phyloP scores from a whole-genome alignment of 495 filamentous ascomycete species.

The Aspergillus affinis region DNA sequence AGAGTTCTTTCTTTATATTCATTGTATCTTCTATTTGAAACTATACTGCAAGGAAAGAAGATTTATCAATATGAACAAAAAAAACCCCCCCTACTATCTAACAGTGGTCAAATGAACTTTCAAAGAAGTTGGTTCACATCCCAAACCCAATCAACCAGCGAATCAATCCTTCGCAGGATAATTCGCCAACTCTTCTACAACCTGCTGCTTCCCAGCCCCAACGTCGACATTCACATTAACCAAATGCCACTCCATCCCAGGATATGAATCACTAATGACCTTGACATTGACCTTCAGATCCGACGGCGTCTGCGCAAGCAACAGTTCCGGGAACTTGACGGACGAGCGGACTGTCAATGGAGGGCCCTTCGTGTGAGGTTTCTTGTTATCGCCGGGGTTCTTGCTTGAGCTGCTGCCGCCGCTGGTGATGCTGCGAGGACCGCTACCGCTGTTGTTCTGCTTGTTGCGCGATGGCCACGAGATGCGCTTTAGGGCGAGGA shows the following conservation, averaged over 20 bases:
- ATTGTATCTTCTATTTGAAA: not conserved
- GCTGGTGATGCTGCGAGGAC: slow-evolving; percentile 28
- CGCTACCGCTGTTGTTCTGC: slow-evolving; percentile 22
- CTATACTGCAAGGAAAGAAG: not conserved
- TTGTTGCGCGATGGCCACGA: slow-evolving; percentile 59
- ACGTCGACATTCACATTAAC: slow-evolving; percentile 29
- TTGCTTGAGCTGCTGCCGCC: slow-evolving; percentile 21
- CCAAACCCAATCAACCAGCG: not conserved
- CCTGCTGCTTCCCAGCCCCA: slow-evolving; percentile 19
- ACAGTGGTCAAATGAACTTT: not conserved
- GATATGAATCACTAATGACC: slow-evolving; percentile 83
- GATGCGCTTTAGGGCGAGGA: slow-evolving; percentile 81
- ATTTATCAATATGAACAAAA: not conserved
- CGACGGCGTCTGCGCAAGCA: slow-evolving; percentile 18
- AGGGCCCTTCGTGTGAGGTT: not conserved
- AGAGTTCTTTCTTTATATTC: not conserved
- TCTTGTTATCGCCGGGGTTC: slow-evolving; percentile 23
- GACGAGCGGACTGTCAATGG: slow-evolving; percentile 32
- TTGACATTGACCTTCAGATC: slow-evolving; percentile 58
- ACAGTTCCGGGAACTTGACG: slow-evolving; percentile 61
- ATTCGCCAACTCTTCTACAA: slow-evolving; percentile 1
- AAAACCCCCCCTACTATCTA: not conserved
- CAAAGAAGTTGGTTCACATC: no score
- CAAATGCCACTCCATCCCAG: slow-evolving; percentile 69
- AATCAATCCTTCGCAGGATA: slow-evolving; percentile 7